Conservation (phyloP, 2,329 filamentous ascomycete species). For the Tricladium varicosporioides region DNA sequence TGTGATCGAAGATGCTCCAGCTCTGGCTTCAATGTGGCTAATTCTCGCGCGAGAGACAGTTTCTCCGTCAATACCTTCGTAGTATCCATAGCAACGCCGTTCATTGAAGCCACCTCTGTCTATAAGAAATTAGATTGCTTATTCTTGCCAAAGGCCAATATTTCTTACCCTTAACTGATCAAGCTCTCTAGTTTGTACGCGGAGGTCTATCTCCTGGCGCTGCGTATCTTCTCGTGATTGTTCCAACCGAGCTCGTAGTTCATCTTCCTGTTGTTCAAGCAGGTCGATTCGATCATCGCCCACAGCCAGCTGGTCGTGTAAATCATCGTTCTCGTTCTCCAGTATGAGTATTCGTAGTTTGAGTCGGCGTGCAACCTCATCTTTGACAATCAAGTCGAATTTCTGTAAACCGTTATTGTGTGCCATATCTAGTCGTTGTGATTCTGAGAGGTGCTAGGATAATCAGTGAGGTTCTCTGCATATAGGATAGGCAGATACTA, state of each 20-base stretch:
- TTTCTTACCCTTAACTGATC: conserved; percentile 51
- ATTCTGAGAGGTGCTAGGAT: conserved; percentile 30
- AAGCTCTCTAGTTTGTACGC: conserved; percentile 51
- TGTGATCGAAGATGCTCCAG: conserved; percentile 61
- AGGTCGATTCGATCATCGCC: conserved; percentile 59
- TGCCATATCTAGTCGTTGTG: conserved; percentile 59
- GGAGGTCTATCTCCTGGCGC: conserved; percentile 40
- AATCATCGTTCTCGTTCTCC: conserved; percentile 68
- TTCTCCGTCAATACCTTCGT: conserved; percentile 68
- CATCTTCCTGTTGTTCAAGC: conserved; percentile 48
- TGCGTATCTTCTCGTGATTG: conserved; percentile 40
- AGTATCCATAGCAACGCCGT: conserved; percentile 65
- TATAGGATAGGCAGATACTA: no score
- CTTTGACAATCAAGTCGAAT: conserved; percentile 66
- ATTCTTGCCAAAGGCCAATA: neutral
- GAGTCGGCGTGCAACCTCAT: conserved; percentile 71
- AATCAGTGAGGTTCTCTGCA: conserved; percentile 12
- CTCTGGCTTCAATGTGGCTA: conserved; percentile 58
- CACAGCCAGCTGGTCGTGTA: conserved; percentile 61
- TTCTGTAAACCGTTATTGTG: conserved; percentile 65
- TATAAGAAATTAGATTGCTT: conserved; percentile 34
- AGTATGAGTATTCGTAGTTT: conserved; percentile 68
- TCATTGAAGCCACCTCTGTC: conserved; percentile 70
- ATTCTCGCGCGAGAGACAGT: conserved; percentile 56
- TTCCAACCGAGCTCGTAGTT: conserved; percentile 47